Evolutionary conservation across 2,329 filamentous ascomycete genomes (phyloP).

Genomic region (Paraphaeosphaeria sporulosa): DNA sequence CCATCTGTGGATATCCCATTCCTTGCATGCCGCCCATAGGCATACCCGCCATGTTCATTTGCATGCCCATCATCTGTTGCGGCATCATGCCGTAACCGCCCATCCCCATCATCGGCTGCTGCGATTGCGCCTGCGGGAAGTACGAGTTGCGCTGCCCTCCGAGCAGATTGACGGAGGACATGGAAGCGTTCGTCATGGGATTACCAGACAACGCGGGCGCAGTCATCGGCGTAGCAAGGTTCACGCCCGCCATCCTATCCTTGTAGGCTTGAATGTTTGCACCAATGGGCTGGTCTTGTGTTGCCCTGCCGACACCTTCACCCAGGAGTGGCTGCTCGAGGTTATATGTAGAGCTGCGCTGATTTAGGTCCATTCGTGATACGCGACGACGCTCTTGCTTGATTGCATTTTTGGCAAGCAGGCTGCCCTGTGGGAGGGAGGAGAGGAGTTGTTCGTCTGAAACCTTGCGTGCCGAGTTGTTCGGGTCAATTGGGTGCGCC

Average conservation of each 20-base stretch:
- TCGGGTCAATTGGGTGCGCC: constrained; percentile 57
- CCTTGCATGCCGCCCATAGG: constrained; percentile 10
- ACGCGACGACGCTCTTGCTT: constrained; percentile 48
- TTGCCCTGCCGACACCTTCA: constrained; percentile 29
- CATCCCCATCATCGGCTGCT: constrained; percentile 31
- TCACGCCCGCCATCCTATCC: constrained; percentile 33
- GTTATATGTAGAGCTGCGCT: constrained; percentile 41
- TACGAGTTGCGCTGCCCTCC: constrained; percentile 22
- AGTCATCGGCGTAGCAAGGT: constrained; percentile 14
- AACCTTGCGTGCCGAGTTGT: constrained; percentile 45
- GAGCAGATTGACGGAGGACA: constrained; percentile 22
- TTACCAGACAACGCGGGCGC: constrained; percentile 21
- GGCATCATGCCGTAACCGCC: constrained; percentile 22
- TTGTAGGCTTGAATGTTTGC: constrained; percentile 50
- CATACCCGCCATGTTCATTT: constrained; percentile 23
- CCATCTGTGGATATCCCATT: constrained; percentile 22
- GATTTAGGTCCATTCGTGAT: constrained; percentile 44
- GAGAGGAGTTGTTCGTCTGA: constrained; percentile 45
- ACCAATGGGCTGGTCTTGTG: constrained; percentile 39
- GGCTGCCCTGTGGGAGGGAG: constrained; percentile 48
- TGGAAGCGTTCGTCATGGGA: constrained; percentile 20
- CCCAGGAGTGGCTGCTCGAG: constrained; percentile 39
- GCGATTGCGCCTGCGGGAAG: constrained; percentile 21
- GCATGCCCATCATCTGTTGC: constrained; percentile 23
- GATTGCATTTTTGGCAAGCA: constrained; percentile 50